Evolutionary conservation across 495 filamentous ascomycete genomes (phyloP), one percentile per base, ranked within the genome.

Genomic region (Lophiostoma macrostomum): DNA sequence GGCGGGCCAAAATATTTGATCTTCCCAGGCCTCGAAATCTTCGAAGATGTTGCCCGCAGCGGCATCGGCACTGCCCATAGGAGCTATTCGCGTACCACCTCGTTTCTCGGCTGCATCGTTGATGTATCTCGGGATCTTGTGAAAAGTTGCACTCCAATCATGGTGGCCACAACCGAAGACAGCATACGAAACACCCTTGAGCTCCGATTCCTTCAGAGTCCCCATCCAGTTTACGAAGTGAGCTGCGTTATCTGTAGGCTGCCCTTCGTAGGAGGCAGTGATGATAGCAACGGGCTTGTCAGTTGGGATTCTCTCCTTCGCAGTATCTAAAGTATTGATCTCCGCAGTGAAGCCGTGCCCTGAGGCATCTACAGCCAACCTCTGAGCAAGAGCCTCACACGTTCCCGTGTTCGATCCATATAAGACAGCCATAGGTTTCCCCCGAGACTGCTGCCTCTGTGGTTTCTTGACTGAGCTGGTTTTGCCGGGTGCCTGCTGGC

Each of bases 361-460:
- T 14, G 65, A 53, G 2, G 84, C 84, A 62, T 79, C 76, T 45
- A 73, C 73, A 5, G 82, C 82, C 12, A 89, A 63, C 39, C 75
- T 71, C 54, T 82, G 76, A 1, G 85, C 84, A 28, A 91, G 72
- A 11, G 47, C 47, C 22, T 88, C 83, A 61, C 86, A 91, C 11
- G 87, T 91, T 2, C 87, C 86, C 3, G 80, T 81, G 56, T 90
- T 89, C 12, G 80, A 84, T 13, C 86, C 86, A 55, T 82, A 90
- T 25, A 82, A 76, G n/a, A 90, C 80, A 30, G 74, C 76, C 63
- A 90, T 76, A 0, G 71, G 72, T 52, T 74, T 75, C 3, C 50
- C 56, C 14, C 54, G 41, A 0, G 32, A n/a, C 2, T 25, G 14
- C 12, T 46, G 44, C 11, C 27, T 46, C 24, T 60, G 55, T 4